Percentiles rank a stretch among this genome's conserved stretches.
Conservation (phyloP, 2,329 filamentous ascomycete species). For the Xylariaceae sp. region DNA sequence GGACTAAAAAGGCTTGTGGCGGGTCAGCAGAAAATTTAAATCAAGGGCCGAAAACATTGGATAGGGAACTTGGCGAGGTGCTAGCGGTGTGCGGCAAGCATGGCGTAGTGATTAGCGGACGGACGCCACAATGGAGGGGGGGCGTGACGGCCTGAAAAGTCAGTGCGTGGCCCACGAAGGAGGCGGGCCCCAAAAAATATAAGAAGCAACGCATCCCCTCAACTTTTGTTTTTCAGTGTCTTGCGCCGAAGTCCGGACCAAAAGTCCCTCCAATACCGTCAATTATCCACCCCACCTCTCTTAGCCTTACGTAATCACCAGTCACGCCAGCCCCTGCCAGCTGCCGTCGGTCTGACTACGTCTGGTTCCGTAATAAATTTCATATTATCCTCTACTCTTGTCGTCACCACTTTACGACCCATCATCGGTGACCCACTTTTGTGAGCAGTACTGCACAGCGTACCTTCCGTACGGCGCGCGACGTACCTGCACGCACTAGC, state of each 20-base stretch:
- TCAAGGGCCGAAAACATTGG: slow-evolving; percentile 22
- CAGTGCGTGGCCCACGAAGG: slow-evolving; percentile 27
- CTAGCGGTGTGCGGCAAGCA: slow-evolving; percentile 24
- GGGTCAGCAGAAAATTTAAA: slow-evolving; percentile 29
- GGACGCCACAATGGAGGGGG: slow-evolving; percentile 32
- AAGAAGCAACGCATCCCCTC: slow-evolving; percentile 51
- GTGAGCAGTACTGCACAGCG: background rate
- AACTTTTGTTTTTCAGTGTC: slow-evolving; percentile 43
- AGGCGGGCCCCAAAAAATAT: slow-evolving; percentile 45
- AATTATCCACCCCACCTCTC: slow-evolving; percentile 23
- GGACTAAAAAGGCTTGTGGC: slow-evolving; percentile 26
- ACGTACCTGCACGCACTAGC: background rate
- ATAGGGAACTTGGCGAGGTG: slow-evolving; percentile 3
- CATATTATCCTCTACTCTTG: slow-evolving; percentile 3
- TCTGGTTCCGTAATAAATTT: slow-evolving; percentile 22
- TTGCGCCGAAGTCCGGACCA: slow-evolving; percentile 53
- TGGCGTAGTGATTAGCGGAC: slow-evolving; percentile 26
- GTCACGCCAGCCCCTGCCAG: slow-evolving; percentile 19
- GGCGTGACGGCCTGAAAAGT: slow-evolving; percentile 29
- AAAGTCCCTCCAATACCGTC: slow-evolving; percentile 39
- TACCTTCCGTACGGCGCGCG: background rate
- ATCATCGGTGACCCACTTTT: slow-evolving; percentile 11
- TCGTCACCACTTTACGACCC: slow-evolving; percentile 7
- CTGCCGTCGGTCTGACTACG: slow-evolving; percentile 26
- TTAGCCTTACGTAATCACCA: slow-evolving; percentile 27